Evolutionary conservation across 352 stramenopile genomes (phyloP).

Genomic region (Globisporangium viniferum): DNA sequence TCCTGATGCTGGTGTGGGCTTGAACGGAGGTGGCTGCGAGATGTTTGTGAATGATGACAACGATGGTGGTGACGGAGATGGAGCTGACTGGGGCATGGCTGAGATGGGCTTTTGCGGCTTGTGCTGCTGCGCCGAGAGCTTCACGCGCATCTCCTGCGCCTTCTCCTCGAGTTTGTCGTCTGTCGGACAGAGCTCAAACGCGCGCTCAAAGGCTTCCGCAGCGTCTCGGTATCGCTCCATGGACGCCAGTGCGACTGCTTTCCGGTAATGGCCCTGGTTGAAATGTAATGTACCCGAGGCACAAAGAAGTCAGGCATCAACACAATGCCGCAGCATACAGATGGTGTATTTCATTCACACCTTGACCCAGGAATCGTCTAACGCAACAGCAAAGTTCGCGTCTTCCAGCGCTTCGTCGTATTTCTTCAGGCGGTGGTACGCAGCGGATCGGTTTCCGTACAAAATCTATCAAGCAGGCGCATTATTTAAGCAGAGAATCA

Average conservation of each 20-base stretch:
- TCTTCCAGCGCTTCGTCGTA: slow-evolving; percentile 63
- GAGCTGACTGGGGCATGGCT: slow-evolving; percentile 3
- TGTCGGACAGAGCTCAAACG: slow-evolving; percentile 63
- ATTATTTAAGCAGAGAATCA: neutral
- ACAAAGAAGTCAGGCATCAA: neutral
- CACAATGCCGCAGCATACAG: neutral
- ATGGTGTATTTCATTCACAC: slow-evolving; percentile 15
- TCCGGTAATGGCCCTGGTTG: slow-evolving; percentile 70
- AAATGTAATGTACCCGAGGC: neutral
- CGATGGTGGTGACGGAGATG: neutral
- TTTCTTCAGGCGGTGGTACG: slow-evolving; percentile 70
- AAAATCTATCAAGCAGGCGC: slow-evolving; percentile 46
- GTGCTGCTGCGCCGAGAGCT: slow-evolving; percentile 8
- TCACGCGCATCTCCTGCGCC: slow-evolving; percentile 57
- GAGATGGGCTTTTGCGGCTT: slow-evolving; percentile 14
- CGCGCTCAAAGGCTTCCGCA: slow-evolving; percentile 61
- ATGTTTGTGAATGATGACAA: slow-evolving; percentile 15
- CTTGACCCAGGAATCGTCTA: slow-evolving; percentile 80
- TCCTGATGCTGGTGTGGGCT: neutral
- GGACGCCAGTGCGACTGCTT: slow-evolving; percentile 59
- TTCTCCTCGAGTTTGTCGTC: slow-evolving; percentile 65
- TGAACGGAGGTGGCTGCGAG: neutral
- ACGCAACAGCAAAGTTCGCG: slow-evolving; percentile 51
- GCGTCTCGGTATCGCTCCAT: slow-evolving; percentile 64
- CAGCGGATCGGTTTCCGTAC: slow-evolving; percentile 78